Conservation (phyloP, 371 early-diverging fungal genomes). For the Basidiobolus meristosporus region DNA sequence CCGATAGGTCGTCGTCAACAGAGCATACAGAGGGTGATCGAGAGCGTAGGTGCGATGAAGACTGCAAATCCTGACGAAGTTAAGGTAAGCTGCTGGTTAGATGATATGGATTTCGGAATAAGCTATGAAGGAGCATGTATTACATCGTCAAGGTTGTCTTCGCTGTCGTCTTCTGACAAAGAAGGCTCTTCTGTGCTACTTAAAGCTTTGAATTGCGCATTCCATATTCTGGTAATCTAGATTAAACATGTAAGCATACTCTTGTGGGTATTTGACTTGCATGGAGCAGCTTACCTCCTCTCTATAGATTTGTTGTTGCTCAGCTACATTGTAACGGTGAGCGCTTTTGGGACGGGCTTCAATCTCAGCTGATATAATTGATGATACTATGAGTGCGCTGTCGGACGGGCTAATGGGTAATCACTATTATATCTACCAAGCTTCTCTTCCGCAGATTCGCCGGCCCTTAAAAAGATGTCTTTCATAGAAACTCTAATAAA, state of each 20-base stretch:
- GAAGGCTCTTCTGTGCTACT: constrained; percentile 24
- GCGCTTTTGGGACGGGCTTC: constrained; percentile 67
- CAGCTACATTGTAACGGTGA: constrained; percentile 81
- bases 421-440: constrained; percentile 14
- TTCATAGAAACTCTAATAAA: constrained; percentile 95
- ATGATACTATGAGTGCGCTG: background rate
- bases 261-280: background rate
- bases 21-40: constrained; percentile 36
- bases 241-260: background rate
- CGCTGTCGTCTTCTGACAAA: constrained; percentile 26
- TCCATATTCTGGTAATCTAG: constrained; percentile 82
- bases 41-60: constrained; percentile 11
- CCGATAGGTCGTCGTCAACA: constrained; percentile 29
- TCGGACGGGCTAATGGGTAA: background rate
- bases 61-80: constrained; percentile 7
- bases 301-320: constrained; percentile 86
- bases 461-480: constrained; percentile 82
- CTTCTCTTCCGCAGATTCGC: constrained; percentile 69
- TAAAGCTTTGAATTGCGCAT: constrained; percentile 59
- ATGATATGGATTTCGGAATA: background rate
- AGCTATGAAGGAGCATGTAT: constrained; percentile 2
- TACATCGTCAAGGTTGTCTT: constrained; percentile 10
- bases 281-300: constrained; percentile 52
- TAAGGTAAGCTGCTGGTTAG: constrained; percentile 8
- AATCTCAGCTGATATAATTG: constrained; percentile 30